Conservation (phyloP, 2,329 filamentous ascomycete species). For the Piedraia hortae region DNA sequence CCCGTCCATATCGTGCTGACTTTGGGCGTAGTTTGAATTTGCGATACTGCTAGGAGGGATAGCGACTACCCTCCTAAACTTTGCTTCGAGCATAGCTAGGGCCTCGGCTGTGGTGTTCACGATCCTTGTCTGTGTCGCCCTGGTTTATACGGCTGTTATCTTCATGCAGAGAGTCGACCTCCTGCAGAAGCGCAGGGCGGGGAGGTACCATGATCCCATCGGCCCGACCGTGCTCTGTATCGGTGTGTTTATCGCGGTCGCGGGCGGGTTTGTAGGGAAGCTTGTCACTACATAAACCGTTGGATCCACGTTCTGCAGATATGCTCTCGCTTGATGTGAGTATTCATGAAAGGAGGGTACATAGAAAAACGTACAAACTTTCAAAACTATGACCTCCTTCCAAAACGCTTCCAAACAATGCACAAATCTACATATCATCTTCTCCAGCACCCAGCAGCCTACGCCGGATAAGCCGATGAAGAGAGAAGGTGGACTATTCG, state of each 20-base stretch:
- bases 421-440: too few relatives aligned
- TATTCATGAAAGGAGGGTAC: too few relatives aligned
- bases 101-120: conserved; percentile 43
- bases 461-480: too few relatives aligned
- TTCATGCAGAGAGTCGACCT: conserved; percentile 73
- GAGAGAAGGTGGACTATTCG: too few relatives aligned
- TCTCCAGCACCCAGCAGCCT: too few relatives aligned
- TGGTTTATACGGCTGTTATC: conserved; percentile 60
- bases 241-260: conserved; percentile 43
- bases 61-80: conserved; percentile 59
- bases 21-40: conserved; percentile 46
- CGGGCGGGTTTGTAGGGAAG: conserved; percentile 65
- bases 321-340: too few relatives aligned
- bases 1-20: neutral
- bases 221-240: conserved; percentile 55
- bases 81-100: conserved; percentile 38
- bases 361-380: too few relatives aligned
- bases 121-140: conserved; percentile 43
- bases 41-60: conserved; percentile 81
- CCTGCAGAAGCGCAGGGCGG: conserved; percentile 59
- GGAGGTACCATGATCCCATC: conserved; percentile 72
- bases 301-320: too few relatives aligned
- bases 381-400: too few relatives aligned
- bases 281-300: too few relatives aligned
- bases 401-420: too few relatives aligned